Base-by-base conservation (phyloP, 2,329 filamentous ascomycete genomes). In the Fusarium beomiforme region DNA sequence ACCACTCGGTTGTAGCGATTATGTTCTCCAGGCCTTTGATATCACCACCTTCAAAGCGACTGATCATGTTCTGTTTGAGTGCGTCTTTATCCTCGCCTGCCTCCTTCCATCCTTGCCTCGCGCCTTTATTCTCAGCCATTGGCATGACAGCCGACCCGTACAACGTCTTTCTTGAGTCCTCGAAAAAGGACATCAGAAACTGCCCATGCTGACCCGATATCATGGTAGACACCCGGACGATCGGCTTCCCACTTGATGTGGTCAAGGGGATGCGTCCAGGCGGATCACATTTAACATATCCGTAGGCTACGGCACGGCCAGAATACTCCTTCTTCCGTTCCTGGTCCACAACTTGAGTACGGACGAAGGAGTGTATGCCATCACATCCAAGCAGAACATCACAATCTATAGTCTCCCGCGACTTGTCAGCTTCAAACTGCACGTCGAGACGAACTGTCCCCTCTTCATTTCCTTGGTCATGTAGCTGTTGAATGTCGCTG, bases 201-300 rank as follows among this genome's bases (percentile, higher is more conserved):
- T 16, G 33, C 4, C 47, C 47, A 36, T 51, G 8, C 3, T 16
- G 47, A 1, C 47, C 31, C 24, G 33, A n/a, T 0, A 50, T n/a
- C 12, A 51, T 11, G 0, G 47, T n/a, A n/a, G 47, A n/a, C 10
- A 34, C 47, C 4, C 1, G 12, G 3, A 51, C 8, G 2, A 2
- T 3, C 3, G 21, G 6, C 12, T 6, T 36, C 8, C 13, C 47
- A 12, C 2, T 0, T 1, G 3, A 16, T 8, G 17, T 36, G 7
- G 21, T n/a, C 0, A 6, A 8, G 33, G 0, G 0, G 11, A 36
- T 3, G 5, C 33, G 1, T 16, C 31, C 21, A 16, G 21, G 2
- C 14, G 21, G 36, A n/a, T 26, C 47, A 26, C 31, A 16, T 4
- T 36, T 2, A 6, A 51, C 31, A 11, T 51, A 36, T 12, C 47